phyloP scores from a whole-genome alignment of 495 filamentous ascomycete genomes.

The Trichoderma reesei region DNA sequence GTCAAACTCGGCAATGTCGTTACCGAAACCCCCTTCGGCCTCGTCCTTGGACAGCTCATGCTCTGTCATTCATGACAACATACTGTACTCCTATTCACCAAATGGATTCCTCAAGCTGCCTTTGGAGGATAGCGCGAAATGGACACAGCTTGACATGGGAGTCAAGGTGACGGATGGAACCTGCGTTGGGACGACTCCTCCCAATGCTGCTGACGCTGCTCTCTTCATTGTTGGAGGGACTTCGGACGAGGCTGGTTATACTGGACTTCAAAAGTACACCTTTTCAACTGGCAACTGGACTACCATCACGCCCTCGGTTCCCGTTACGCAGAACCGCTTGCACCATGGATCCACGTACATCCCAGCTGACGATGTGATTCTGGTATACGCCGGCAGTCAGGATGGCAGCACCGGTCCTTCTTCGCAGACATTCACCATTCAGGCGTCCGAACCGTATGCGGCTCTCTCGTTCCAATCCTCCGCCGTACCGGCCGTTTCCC shows the following conservation, averaged over 20 bases:
- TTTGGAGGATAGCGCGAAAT: constrained; percentile 57
- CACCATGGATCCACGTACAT: constrained; percentile 72
- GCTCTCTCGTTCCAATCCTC: constrained; percentile 37
- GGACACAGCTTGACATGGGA: constrained; percentile 54
- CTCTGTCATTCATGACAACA: constrained; percentile 71
- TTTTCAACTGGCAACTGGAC: constrained; percentile 74
- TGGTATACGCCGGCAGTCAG: constrained; percentile 72
- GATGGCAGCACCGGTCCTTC: constrained; percentile 44
- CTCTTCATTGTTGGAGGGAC: constrained; percentile 82
- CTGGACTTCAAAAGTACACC: constrained; percentile 75
- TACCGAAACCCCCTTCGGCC: constrained; percentile 53
- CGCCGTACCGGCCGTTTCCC: constrained; percentile 54
- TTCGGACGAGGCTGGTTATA: constrained; percentile 43
- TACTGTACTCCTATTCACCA: constrained; percentile 74
- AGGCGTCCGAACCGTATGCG: constrained; percentile 48
- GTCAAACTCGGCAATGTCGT: constrained; percentile 39
- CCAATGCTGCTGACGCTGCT: constrained; percentile 41
- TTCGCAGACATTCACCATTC: constrained; percentile 67
- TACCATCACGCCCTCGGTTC: constrained; percentile 42
- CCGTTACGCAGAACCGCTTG: constrained; percentile 56
- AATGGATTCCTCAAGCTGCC: constrained; percentile 65
- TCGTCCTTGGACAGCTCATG: constrained; percentile 64
- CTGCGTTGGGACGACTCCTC: constrained; percentile 62
- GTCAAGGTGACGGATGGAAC: constrained; percentile 60
- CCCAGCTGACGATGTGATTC: constrained; percentile 55